phyloP scores from a whole-genome alignment of 768 basidiomycete species.

The Suillus subalutaceus region DNA sequence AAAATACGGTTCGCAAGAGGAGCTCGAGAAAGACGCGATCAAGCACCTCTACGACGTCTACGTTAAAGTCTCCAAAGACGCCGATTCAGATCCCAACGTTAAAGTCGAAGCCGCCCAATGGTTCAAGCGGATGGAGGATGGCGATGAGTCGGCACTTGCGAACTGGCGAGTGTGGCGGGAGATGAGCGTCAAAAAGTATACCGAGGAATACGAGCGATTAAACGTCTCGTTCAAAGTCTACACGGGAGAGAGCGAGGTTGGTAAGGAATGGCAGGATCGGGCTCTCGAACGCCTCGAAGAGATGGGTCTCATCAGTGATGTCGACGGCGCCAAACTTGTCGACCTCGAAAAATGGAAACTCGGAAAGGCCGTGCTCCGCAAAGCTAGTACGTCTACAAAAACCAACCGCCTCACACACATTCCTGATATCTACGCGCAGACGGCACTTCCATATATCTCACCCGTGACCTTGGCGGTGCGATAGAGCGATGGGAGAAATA shows the following conservation, averaged over 20 bases:
- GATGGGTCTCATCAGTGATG: constrained; percentile 75
- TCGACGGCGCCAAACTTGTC: constrained; percentile 81
- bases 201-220: constrained; percentile 82
- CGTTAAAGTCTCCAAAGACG: constrained; percentile 90
- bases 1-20: constrained; percentile 85
- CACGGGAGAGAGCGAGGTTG: constrained; percentile 85
- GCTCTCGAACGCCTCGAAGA: constrained; percentile 70
- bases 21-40: constrained; percentile 86
- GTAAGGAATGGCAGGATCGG: constrained; percentile 70
- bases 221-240: constrained; percentile 94
- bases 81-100: constrained; percentile 68
- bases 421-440: constrained; percentile 46
- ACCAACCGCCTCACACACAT: not conserved
- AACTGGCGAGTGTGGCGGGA: constrained; percentile 96
- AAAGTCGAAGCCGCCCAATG: constrained; percentile 78
- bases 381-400: constrained; percentile 58
- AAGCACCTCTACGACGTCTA: constrained; percentile 95
- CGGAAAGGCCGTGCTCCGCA: constrained; percentile 87
- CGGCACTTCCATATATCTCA: constrained; percentile 92
- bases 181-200: constrained; percentile 87
- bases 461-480: constrained; percentile 93
- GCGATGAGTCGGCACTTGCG: constrained; percentile 78
- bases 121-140: constrained; percentile 96
- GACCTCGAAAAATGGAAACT: constrained; percentile 91
- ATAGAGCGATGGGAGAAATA: constrained; percentile 92